Evolutionary conservation across 75 land plant genomes (phyloP).

Genomic region (Pinus tabuliformis): DNA sequence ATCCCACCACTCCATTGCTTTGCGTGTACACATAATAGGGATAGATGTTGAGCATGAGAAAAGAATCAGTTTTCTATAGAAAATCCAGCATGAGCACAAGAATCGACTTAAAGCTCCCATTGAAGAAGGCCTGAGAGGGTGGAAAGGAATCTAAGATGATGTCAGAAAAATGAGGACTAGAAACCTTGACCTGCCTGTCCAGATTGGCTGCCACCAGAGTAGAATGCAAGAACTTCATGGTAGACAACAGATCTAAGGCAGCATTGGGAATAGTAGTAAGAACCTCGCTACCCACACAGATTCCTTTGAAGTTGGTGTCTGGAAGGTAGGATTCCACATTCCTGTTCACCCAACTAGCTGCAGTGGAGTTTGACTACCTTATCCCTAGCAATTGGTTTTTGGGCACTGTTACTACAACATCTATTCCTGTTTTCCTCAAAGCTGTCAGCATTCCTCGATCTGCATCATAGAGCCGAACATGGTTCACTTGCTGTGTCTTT

Average conservation of each 20-base stretch:
- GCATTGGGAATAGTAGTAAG: conserved; percentile 61
- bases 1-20: conserved; percentile 49
- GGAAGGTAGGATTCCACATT: conserved; percentile 65
- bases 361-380: conserved; percentile 69
- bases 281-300: conserved; percentile 91
- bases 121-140: conserved; percentile 87
- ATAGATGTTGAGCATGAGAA: conserved; percentile 81
- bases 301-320: conserved; percentile 56
- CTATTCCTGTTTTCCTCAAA: conserved; percentile 50
- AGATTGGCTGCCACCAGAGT: conserved; percentile 68
- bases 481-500: conserved; percentile 46
- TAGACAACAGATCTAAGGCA: conserved; percentile 66
- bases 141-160: conserved; percentile 77
- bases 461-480: conserved; percentile 79
- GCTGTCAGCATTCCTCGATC: conserved; percentile 64
- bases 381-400: conserved; percentile 76
- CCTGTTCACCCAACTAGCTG: conserved; percentile 67
- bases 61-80: conserved; percentile 47
- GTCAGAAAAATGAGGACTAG: conserved; percentile 77
- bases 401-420: conserved; percentile 69
- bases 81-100: conserved; percentile 60
- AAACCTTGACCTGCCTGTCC: conserved; percentile 53
- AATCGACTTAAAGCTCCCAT: conserved; percentile 35
- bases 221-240: conserved; percentile 63
- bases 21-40: conserved; percentile 78